These are phyloP conservation scores for Draba incana DNA, from an alignment of 345 rosid genomes.

Conservation along the genomic window DNA sequence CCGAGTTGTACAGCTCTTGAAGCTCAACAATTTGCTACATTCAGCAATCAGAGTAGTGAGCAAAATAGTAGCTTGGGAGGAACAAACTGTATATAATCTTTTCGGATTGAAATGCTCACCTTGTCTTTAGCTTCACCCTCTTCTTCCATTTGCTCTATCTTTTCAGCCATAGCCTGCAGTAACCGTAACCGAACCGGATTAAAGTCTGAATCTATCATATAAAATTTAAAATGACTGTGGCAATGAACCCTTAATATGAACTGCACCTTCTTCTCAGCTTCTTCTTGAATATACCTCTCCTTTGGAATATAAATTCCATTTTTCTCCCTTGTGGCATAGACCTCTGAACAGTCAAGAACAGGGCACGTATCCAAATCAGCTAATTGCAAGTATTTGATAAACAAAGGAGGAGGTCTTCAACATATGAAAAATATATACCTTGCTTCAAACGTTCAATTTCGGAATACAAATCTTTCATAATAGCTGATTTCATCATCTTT, in stretches of 20 bases:
- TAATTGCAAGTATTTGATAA: constrained; percentile 3
- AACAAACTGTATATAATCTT: not conserved
- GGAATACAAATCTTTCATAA: constrained; percentile 91
- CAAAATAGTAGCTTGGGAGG: constrained; percentile 21
- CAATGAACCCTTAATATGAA: constrained; percentile 18
- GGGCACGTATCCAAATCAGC: not conserved
- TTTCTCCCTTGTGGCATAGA: constrained; percentile 95
- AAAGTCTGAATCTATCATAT: constrained; percentile 23
- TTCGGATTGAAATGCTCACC: constrained; percentile 43
- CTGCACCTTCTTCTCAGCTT: constrained; percentile 92
- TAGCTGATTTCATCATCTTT: constrained; percentile 99
- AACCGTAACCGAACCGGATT: constrained; percentile 23
- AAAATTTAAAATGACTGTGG: constrained; percentile 11
- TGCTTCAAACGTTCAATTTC: constrained; percentile 97
- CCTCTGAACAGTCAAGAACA: constrained; percentile 58
- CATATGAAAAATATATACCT: constrained; percentile 50
- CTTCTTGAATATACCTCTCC: constrained; percentile 90
- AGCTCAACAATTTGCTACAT: constrained; percentile 85
- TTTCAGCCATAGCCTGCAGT: constrained; percentile 91
- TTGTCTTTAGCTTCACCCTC: constrained; percentile 83
- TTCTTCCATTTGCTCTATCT: constrained; percentile 91
- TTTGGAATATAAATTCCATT: constrained; percentile 96
- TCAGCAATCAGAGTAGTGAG: constrained; percentile 19
- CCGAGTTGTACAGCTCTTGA: constrained; percentile 79
- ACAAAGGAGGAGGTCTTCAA: not conserved